Evolutionary conservation across 1,139 yeast species (phyloP), one percentile per base, ranked within the genome.

Genomic region (Debaryomycetaceae sp.): DNA sequence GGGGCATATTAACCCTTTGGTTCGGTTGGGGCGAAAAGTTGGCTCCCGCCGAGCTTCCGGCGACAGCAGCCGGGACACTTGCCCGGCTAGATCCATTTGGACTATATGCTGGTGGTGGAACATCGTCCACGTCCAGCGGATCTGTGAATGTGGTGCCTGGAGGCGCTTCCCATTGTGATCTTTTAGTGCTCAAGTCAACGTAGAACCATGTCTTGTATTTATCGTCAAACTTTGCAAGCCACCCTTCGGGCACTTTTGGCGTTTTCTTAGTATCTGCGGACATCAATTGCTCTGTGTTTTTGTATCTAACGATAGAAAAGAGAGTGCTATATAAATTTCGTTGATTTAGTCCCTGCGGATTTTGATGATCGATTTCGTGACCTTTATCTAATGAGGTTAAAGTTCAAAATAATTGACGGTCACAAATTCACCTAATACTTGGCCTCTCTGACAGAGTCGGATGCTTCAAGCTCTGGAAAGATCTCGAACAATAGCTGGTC

Each of bases 81-180:
- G 32, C n/a, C 31, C 28, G 14, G 31, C 6, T 7, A 1, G 33
- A 15, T 9, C 37, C 34, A 39, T 33, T 28, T 17, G 66, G 64
- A 28, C 72, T 64, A 35, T 70, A 63, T 5, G 67, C 58, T 30
- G 68, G 66, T 7, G 71, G 70, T 30, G 70, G 67, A 3, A 52
- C 65, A 24, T 59, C 61, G 8, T 42, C 52, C 24, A 43, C 61
- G 13, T 51, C 59, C 5, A 55, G 52, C n/a, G 39, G 33, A 15
- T 38, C 37, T n/a, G 40, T 51, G 56, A 76, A 74, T 2, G 50
- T 58, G 0, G 87, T 78, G 0, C 87, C 89, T 6, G 54, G 45
- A 3, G 97, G 97, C 11, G 82, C 78, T 40, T 87, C 96, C 98
- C 98, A 91, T 61, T 88, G 96, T 0, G 96, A 87, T 49, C 78